phyloP scores from a whole-genome alignment of 23 red algal species.

The Gracilaria vermiculophylla region DNA sequence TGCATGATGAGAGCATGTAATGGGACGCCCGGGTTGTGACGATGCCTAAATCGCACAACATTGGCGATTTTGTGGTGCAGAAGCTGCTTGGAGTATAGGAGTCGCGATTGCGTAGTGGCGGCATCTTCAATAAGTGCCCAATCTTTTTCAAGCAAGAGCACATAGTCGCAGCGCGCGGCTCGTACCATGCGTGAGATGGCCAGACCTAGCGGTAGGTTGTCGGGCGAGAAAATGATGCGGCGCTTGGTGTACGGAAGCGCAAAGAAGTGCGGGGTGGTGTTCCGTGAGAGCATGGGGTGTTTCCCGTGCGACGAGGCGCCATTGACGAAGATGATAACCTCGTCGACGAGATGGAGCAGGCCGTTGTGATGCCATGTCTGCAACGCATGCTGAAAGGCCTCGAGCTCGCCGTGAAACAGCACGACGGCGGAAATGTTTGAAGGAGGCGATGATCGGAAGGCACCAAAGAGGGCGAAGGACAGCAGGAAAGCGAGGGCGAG shows the following conservation, averaged over 20 bases:
- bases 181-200: conserved; percentile 46
- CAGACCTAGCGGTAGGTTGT: conserved; percentile 50
- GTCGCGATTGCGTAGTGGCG: neutral
- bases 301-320: neutral
- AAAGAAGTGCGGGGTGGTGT: neutral
- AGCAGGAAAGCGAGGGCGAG: neutral
- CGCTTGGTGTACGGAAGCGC: neutral
- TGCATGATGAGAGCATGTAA: conserved; percentile 69
- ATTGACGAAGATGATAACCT: conserved; percentile 48
- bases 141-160: conserved; percentile 66
- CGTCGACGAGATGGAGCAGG: conserved; percentile 28
- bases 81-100: conserved; percentile 21
- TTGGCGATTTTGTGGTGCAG: conserved; percentile 15
- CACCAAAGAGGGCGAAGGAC: neutral
- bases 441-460: neutral
- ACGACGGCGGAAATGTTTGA: conserved; percentile 34
- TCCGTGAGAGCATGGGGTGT: neutral
- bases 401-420: conserved; percentile 44
- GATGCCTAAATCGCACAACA: conserved; percentile 57
- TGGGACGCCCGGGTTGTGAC: conserved; percentile 51
- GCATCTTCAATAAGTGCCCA: conserved; percentile 43
- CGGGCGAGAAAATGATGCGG: conserved; percentile 8
- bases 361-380: conserved; percentile 24
- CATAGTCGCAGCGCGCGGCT: conserved; percentile 11
- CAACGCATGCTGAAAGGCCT: conserved; percentile 7